Percentiles rank a stretch among this genome's conserved stretches.
Conservation (phyloP, 2,329 filamentous ascomycete species). For the Exophiala dermatitidis region DNA sequence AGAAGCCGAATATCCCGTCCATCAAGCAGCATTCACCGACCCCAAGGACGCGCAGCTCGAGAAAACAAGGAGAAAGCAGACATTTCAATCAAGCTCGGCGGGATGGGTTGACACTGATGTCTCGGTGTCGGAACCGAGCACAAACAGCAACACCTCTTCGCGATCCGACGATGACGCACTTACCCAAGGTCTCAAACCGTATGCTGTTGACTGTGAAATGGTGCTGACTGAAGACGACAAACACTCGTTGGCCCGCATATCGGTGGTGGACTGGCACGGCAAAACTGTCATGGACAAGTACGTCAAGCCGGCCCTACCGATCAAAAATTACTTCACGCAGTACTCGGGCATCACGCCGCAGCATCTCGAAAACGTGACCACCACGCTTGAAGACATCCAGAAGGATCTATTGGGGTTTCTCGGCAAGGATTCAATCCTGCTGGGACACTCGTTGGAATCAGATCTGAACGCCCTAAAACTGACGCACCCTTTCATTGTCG, state of each 20-base stretch:
- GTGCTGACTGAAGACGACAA: constrained; percentile 75
- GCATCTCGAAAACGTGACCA: constrained; percentile 76
- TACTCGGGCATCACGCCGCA: constrained; percentile 88
- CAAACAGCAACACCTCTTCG: neutral
- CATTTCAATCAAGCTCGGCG: constrained; percentile 42
- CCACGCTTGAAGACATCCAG: constrained; percentile 77
- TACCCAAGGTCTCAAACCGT: constrained; percentile 69
- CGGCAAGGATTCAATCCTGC: constrained; percentile 39
- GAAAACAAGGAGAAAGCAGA: constrained; percentile 46
- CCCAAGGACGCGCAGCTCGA: constrained; percentile 50
- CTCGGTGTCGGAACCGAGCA: constrained; percentile 46
- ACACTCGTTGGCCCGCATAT: constrained; percentile 81
- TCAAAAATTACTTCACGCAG: constrained; percentile 83
- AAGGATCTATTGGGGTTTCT: constrained; percentile 64
- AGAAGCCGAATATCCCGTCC: constrained; percentile 76
- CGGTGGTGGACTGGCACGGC: constrained; percentile 76
- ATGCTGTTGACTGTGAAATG: constrained; percentile 96
- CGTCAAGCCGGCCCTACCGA: constrained; percentile 81
- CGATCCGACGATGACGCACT: constrained; percentile 36
- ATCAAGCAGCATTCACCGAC: constrained; percentile 64
- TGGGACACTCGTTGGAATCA: constrained; percentile 44
- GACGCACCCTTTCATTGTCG: constrained; percentile 86
- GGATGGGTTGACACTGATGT: constrained; percentile 83
- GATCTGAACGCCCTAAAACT: constrained; percentile 72
- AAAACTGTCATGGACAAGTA: constrained; percentile 77